Evolutionary conservation across 108 stramenopile species (phyloP).

Genomic region (Pseudonitzschia multiseries): DNA sequence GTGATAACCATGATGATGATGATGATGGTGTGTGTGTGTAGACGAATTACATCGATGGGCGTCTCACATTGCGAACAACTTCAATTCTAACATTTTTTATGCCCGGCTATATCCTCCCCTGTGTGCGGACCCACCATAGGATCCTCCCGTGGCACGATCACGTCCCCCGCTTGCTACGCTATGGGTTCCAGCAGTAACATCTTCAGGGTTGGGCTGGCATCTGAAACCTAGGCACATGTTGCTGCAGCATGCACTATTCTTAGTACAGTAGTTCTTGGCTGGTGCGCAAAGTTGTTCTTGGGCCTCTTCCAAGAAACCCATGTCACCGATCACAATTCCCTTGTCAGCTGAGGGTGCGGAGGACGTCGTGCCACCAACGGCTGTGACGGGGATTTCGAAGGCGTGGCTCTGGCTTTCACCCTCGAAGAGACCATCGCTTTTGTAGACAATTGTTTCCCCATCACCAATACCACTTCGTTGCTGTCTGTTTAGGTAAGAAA

Average conservation of each 20-base stretch:
- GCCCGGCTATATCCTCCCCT: neutral
- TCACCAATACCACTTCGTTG: neutral
- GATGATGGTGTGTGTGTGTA: neutral
- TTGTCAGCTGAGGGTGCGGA: neutral
- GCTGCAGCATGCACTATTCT: neutral
- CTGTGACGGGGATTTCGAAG: neutral
- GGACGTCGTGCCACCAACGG: neutral
- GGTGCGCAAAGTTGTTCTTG: neutral
- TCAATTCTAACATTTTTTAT: neutral
- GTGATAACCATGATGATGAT: neutral
- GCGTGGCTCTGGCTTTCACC: neutral
- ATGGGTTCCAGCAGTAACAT: neutral
- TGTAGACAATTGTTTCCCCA: neutral
- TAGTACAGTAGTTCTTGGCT: neutral
- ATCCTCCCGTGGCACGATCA: neutral
- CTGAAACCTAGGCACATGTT: neutral
- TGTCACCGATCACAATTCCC: neutral
- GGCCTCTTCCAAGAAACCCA: neutral
- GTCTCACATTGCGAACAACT: neutral
- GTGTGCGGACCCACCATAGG: neutral
- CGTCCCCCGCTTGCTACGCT: neutral
- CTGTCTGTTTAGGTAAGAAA: neutral
- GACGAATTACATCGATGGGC: neutral
- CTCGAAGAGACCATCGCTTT: neutral
- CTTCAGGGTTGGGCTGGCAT: neutral